Base-by-base conservation (phyloP, 1,139 yeast genomes). In the Taiozyma sp. region DNA sequence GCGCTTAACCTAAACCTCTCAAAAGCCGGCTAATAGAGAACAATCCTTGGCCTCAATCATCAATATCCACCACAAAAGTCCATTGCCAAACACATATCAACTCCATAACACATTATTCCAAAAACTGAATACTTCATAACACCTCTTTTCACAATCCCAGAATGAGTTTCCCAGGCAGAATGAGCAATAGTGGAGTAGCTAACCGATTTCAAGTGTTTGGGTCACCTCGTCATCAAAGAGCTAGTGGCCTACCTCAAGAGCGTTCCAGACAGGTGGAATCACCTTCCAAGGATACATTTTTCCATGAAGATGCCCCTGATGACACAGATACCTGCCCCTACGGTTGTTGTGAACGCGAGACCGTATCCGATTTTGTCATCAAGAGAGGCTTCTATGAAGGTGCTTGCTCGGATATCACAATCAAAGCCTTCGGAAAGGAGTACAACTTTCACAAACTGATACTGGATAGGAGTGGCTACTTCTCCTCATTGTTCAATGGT, bases 381-480 rank as follows among this genome's bases (percentile, higher is more conserved):
- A 60, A 65, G 42, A 62, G 68, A 49, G 79, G 76, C 1, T 69
- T 69, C 52, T 50, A 73, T 13, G 70, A 70, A 43, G 82, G 81
- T 1, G 67, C 68, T 4, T 74, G 76, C 51, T 73, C 77, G 2
- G 83, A 79, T 58, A 76, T 77, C 40, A 67, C 73, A 0, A 63
- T 79, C 13, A 60, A 52, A 48, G 81, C 80, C 1, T 79, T 79
- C 57, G 73, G 68, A 2, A 65, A 66, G 39, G 64, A 64, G 14
- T 78, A 75, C 56, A 61, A 62, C 19, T 62, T 79, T 5, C 83
- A 79, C 55, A 67, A 68, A 52, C 57, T 79, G 45, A 65, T 77
- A n/a, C 63, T 79, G 39, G 71, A 69, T 51, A 68, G 76, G 47
- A 68, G 77, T 49, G 74, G 76, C 1, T 78, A 75, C 54, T 78